Conservation (phyloP, 2,329 filamentous ascomycete genomes). For the Xylaria sp. region DNA sequence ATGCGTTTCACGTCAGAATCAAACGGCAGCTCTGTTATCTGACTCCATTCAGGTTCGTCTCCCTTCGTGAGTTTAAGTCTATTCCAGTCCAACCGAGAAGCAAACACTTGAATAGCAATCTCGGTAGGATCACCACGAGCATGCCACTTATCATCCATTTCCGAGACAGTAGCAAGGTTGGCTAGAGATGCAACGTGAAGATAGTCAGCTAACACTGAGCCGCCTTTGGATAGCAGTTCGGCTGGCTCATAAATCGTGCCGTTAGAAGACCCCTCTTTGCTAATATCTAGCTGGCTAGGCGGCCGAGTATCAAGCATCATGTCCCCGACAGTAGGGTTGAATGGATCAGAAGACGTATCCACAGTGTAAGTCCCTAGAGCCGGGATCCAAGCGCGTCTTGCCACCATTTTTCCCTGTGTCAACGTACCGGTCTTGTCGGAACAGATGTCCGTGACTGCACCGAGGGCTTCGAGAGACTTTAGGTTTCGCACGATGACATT, state of each 20-base stretch:
- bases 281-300: slow-evolving; percentile 50
- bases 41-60: slow-evolving; percentile 60
- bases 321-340: slow-evolving; percentile 65
- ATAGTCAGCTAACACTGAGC: slow-evolving; percentile 60
- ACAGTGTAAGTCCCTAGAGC: slow-evolving; percentile 67
- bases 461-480: slow-evolving; percentile 67
- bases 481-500: slow-evolving; percentile 69
- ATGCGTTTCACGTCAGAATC: slow-evolving; percentile 79
- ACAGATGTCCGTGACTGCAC: slow-evolving; percentile 68
- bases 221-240: slow-evolving; percentile 55
- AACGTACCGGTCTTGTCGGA: slow-evolving; percentile 69
- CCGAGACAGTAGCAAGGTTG: slow-evolving; percentile 62
- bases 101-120: slow-evolving; percentile 78
- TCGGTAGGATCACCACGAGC: slow-evolving; percentile 74
- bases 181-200: slow-evolving; percentile 68
- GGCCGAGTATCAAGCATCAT: slow-evolving; percentile 54
- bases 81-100: slow-evolving; percentile 72
- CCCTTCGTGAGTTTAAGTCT: slow-evolving; percentile 62
- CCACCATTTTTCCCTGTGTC: slow-evolving; percentile 72
- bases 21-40: slow-evolving; percentile 74
- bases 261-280: slow-evolving; percentile 41
- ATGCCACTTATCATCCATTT: slow-evolving; percentile 62
- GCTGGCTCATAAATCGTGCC: slow-evolving; percentile 42
- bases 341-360: slow-evolving; percentile 63
- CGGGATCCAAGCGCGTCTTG: slow-evolving; percentile 68